phyloP scores from a whole-genome alignment of 2,329 filamentous ascomycete species.

The Pseudocercospora crystallina region DNA sequence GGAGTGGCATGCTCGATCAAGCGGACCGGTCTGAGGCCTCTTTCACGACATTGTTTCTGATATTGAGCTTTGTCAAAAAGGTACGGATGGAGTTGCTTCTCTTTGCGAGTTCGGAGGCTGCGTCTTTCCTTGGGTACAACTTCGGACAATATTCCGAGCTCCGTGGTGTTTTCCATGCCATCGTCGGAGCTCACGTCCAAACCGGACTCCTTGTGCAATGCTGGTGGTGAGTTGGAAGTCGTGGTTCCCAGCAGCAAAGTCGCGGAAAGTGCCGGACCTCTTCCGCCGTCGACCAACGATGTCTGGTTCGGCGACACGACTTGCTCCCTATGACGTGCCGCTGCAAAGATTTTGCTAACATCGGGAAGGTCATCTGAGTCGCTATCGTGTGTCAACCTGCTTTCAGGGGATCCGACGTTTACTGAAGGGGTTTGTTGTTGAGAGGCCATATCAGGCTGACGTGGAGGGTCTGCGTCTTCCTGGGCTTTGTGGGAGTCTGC shows the following conservation, averaged over 20 bases:
- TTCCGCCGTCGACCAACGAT: not conserved
- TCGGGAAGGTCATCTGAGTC: constrained; percentile 13
- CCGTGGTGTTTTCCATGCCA: too few relatives aligned
- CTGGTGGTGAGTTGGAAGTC: not conserved
- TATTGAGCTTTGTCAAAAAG: constrained; percentile 46
- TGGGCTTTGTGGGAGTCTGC: too few relatives aligned
- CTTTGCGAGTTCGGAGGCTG: constrained; percentile 45
- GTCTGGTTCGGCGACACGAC: not conserved
- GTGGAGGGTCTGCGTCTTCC: too few relatives aligned
- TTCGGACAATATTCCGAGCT: too few relatives aligned
- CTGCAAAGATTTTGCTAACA: constrained; percentile 6
- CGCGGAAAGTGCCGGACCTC: not conserved
- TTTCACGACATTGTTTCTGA: constrained; percentile 42
- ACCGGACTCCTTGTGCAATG: too few relatives aligned
- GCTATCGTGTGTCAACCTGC: not conserved
- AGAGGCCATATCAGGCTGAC: too few relatives aligned
- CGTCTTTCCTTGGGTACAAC: constrained; percentile 22
- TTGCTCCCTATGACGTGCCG: not conserved
- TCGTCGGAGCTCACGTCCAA: too few relatives aligned
- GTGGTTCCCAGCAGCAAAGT: constrained; percentile 3
- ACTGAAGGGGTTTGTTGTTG: too few relatives aligned
- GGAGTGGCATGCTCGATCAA: constrained; percentile 26
- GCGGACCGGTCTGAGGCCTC: constrained; percentile 46
- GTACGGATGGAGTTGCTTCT: constrained; percentile 52
- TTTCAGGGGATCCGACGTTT: too few relatives aligned